A percentile compares a stretch with the other conserved stretches of the same genome.
phyloP scores from a whole-genome alignment of 1,284 basidiomycete genomes.

The Sanghuangporus sanghuang region DNA sequence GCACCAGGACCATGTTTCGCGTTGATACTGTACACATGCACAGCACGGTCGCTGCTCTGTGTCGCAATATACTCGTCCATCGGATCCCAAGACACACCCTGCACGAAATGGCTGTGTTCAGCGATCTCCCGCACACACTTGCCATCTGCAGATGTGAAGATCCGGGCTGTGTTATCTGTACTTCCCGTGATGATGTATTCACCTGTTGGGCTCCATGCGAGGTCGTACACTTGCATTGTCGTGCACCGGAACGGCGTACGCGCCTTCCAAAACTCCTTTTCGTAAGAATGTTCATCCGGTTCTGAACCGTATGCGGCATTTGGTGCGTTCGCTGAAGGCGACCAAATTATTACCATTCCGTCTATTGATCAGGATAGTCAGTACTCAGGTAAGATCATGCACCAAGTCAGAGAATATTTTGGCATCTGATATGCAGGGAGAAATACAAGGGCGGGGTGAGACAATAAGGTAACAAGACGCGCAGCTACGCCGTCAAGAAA shows the following conservation, averaged over 20 bases:
- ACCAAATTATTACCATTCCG: slow-evolving; percentile 97
- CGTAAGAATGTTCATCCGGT: slow-evolving; percentile 78
- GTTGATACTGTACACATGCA: slow-evolving; percentile 83
- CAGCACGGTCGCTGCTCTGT: slow-evolving; percentile 87
- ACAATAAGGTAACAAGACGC: background rate
- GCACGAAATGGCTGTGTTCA: slow-evolving; percentile 91
- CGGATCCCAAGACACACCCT: slow-evolving; percentile 96
- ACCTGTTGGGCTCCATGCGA: slow-evolving; percentile 95
- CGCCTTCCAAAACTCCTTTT: slow-evolving; percentile 95
- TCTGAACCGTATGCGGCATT: slow-evolving; percentile 73
- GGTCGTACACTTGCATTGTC: slow-evolving; percentile 93
- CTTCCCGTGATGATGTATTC: slow-evolving; percentile 93
- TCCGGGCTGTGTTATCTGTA: slow-evolving; percentile 91
- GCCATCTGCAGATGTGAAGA: slow-evolving; percentile 80
- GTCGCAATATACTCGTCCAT: slow-evolving; percentile 93
- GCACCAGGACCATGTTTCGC: slow-evolving; percentile 57
- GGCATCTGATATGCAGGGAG: background rate
- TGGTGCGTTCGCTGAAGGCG: slow-evolving; percentile 72
- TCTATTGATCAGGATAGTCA: slow-evolving; percentile 44
- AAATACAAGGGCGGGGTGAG: background rate
- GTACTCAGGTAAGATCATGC: slow-evolving; percentile 16
- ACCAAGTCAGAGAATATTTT: slow-evolving; percentile 6
- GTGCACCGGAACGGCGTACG: slow-evolving; percentile 85
- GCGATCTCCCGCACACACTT: slow-evolving; percentile 81
- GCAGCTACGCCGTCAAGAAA: background rate